Evolutionary conservation across 495 filamentous ascomycete genomes (phyloP), one percentile per base, ranked within the genome.

Genomic region (Penicillium maclennaniae): DNA sequence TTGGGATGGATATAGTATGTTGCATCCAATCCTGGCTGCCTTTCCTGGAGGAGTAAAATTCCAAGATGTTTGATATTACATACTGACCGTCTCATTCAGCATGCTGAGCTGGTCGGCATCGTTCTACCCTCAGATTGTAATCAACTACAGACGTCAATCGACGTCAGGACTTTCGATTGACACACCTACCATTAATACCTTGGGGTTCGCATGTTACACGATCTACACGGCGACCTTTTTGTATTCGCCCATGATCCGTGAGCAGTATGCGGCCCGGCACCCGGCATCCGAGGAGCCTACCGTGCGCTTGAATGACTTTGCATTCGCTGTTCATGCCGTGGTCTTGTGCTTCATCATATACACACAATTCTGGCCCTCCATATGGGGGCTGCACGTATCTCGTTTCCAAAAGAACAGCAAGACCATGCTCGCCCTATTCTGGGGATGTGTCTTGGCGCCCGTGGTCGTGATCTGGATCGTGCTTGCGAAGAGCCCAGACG

Each of bases 71-170:
- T 12, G 10, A 6, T 37, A 8, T 1, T 10, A 34, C 8, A 34
- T 34, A 34, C 31, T 34, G 31, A 34, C 31, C 31, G 9, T 1
- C 10, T 34, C 4, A n/a, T 4, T 40, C 50, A 81, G 79, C 70
- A 83, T 82, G 51, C 47, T 84, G n/a, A 81, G 79, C 63, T 95
- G 92, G 92, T 88, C 87, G 1, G 65, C 87, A 37, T 95, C 90
- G 12, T 97, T 96, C 72, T 98, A 97, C 65, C 92, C 95, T 1
- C 93, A 97, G 61, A 80, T 86, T 1, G 67, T 92, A 37, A 79
- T 83, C 51, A 98, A 95, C 75, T 84, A 77, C 65, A 77, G 70
- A 26, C 83, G 91, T 17, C 76, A 78, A 21, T 87, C 91, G 4
- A 96, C 92, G 4, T 78, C 81, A 5, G 93, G 93, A 9, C 83